These are phyloP conservation scores for Gentiana straminea DNA, from an alignment of 257 asterid species.

Conservation along the genomic window DNA sequence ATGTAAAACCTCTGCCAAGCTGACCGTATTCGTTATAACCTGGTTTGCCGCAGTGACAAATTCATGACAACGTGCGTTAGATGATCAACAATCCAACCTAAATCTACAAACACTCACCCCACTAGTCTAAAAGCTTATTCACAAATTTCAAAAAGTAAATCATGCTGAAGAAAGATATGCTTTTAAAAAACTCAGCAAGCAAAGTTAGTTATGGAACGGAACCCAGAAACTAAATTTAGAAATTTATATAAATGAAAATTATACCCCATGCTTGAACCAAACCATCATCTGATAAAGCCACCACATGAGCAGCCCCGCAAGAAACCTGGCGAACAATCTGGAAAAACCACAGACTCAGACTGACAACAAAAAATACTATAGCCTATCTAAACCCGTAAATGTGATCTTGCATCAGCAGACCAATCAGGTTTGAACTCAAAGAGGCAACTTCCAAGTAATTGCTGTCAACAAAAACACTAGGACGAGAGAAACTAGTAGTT, in stretches of 20 bases:
- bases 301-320: constrained; percentile 94
- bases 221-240: background rate
- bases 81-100: background rate
- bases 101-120: constrained; percentile 6
- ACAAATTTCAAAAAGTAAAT: background rate
- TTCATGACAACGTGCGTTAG: constrained; percentile 14
- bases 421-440: too few species aligned
- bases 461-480: too few species aligned
- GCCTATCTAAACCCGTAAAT: too few species aligned
- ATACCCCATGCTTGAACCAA: constrained; percentile 92
- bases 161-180: constrained; percentile 1
- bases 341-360: constrained; percentile 7
- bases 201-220: background rate
- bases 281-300: constrained; percentile 91
- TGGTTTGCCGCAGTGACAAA: constrained; percentile 58
- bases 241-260: too few species aligned
- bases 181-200: background rate
- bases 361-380: too few species aligned
- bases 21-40: constrained; percentile 98
- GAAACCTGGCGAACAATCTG: constrained; percentile 86
- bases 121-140: background rate
- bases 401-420: too few species aligned
- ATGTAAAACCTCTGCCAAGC: constrained; percentile 96
- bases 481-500: too few species aligned
- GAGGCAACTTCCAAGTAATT: too few species aligned